Conservation (phyloP, 129 eudicot species). For the Glebionis coronaria region DNA sequence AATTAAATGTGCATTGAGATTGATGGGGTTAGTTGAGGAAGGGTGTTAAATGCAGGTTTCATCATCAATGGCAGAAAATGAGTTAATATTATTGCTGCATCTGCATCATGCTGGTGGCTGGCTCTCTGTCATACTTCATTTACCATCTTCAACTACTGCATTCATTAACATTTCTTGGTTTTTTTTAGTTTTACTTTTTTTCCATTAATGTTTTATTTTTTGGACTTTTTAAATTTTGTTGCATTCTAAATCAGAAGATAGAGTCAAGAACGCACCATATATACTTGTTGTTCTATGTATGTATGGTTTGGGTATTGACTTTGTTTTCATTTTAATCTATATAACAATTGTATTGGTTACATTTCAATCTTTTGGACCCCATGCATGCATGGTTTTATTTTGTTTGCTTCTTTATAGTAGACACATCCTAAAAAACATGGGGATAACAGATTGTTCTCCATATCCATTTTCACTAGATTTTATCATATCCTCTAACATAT, state of each 20-base stretch:
- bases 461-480: too few relatives aligned
- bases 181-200: conserved; percentile 20
- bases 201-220: conserved; percentile 4
- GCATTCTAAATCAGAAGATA: conserved; percentile 33
- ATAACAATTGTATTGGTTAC: conserved; percentile 6
- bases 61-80: conserved; percentile 53
- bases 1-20: conserved; percentile 23
- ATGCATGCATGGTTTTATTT: not conserved
- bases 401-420: not conserved
- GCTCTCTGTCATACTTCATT: conserved; percentile 45
- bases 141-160: conserved; percentile 55
- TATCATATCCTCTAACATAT: too few relatives aligned
- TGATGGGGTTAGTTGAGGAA: conserved; percentile 44
- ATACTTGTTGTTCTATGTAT: conserved; percentile 30
- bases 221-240: conserved; percentile 22
- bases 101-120: conserved; percentile 48
- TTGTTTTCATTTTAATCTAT: conserved; percentile 33
- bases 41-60: conserved; percentile 38
- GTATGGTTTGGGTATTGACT: conserved; percentile 97
- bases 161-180: conserved; percentile 24
- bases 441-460: not conserved
- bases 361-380: not conserved
- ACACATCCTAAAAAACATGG: too few relatives aligned
- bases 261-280: conserved; percentile 93
- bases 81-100: conserved; percentile 51